phyloP scores from a whole-genome alignment of 768 basidiomycete genomes.

The Podaxis sp. region DNA sequence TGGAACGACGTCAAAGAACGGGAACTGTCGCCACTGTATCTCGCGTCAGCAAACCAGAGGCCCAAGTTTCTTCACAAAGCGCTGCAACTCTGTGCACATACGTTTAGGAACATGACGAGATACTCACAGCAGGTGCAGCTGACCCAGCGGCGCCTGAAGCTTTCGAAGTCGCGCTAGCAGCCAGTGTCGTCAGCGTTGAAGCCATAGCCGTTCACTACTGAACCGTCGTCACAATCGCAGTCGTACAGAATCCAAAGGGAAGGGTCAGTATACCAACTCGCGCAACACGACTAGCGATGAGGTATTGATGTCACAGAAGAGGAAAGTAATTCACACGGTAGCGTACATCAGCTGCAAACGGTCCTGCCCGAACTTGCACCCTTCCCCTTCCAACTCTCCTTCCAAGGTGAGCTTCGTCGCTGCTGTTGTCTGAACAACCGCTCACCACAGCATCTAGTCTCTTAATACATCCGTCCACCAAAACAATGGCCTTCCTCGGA shows the following conservation, averaged over 20 bases:
- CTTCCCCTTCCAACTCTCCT: conserved; percentile 3
- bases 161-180: conserved; percentile 24
- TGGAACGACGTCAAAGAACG: conserved; percentile 80
- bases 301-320: conserved; percentile 2
- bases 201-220: conserved; percentile 23
- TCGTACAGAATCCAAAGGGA: not conserved
- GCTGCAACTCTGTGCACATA: not conserved
- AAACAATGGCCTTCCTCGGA: conserved; percentile 72
- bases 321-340: conserved; percentile 29
- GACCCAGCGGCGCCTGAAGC: conserved; percentile 18
- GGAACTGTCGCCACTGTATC: conserved; percentile 81
- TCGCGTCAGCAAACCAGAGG: not conserved
- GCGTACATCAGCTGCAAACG: conserved; percentile 30
- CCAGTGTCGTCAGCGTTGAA: conserved; percentile 26
- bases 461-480: conserved; percentile 17
- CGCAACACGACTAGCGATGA: not conserved
- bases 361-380: conserved; percentile 36
- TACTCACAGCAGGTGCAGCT: not conserved
- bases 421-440: not conserved
- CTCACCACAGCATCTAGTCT: not conserved
- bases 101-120: conserved; percentile 5
- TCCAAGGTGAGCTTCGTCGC: conserved; percentile 2
- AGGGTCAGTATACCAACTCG: not conserved
- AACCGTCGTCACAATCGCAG: not conserved
- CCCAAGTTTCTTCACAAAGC: not conserved